Conservation (phyloP, 2,329 filamentous ascomycete species). For the Apiospora phragmitis region DNA sequence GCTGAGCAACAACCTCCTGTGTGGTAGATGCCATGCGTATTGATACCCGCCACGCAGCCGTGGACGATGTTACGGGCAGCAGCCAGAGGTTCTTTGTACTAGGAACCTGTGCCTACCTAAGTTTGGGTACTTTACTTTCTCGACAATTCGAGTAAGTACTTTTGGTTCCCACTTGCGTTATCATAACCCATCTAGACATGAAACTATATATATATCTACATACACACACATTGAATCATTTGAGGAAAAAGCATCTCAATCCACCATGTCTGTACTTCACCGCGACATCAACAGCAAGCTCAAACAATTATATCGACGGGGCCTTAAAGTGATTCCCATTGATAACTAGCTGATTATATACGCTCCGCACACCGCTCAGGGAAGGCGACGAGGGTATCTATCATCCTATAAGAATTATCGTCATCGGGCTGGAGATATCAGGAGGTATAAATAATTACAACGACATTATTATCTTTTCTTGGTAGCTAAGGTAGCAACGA, state of each 20-base stretch:
- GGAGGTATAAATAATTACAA: neutral
- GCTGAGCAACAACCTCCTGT: neutral
- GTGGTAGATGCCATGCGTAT: neutral
- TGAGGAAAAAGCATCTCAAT: neutral
- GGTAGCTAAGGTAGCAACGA: neutral
- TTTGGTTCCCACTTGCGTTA: neutral
- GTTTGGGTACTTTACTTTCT: neutral
- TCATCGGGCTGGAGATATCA: neutral
- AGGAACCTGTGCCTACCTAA: neutral
- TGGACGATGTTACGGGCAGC: neutral
- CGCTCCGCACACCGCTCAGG: neutral
- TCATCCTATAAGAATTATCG: neutral
- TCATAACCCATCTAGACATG: neutral
- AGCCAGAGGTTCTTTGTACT: neutral
- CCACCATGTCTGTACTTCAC: neutral
- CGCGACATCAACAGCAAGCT: neutral
- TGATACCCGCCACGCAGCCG: neutral
- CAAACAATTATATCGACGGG: neutral
- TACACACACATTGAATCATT: neutral
- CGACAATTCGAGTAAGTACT: neutral
- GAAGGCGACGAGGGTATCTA: neutral
- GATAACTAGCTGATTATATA: neutral
- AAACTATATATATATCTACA: neutral
- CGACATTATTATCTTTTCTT: slow-evolving; percentile 17
- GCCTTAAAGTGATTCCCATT: neutral